Evolutionary conservation across 306 rosid species (phyloP), one percentile per base, ranked within the genome.

Genomic region (Erythrophleum fordii): DNA sequence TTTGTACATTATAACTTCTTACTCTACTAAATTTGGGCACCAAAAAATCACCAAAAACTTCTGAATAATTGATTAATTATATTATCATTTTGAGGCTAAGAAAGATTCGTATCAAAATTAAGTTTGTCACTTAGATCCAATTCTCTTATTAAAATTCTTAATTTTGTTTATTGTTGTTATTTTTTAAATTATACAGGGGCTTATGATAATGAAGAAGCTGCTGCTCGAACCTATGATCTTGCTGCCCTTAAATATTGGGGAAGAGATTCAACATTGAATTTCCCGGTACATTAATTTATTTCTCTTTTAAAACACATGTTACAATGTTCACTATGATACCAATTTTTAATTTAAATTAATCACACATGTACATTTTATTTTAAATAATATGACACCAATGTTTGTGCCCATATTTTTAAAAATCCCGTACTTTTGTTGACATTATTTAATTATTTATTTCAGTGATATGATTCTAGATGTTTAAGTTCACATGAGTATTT

Each of bases 181-280:
- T 59, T 84, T 10, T 13, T 53, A 72, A 28, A 1, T 13, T 60
- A 0, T 34, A 5, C 13, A 96, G 99, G 99, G 44, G 98, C 98
- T 17, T 93, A 93, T 81, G 97, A 93, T 37, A 86, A 80, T 46
- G 99, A 96, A 83, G 97, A 93, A 69, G 90, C 92, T 53, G 99
- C 99, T 1, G 99, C 97, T 2, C 98, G 88, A 48, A 90, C 97
- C 26, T 93, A 96, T 48, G 99, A 96, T 78, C 98, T 96, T 23
- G 99, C 98, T 56, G 98, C 99, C 51, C 98, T 96, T 0, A 96
- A 93, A 59, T 93, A 96, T 68, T 93, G 99, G 99, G 98, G 99
- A 3, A 85, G 91, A 0, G 83, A 69, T 5, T 86, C 99, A 51
- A 88, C 80, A 42, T 83, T 96, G 85, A 96, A 96, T 88, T 92